Conservation (phyloP, 441 rosid species). For the Erodium chrysanthum region DNA sequence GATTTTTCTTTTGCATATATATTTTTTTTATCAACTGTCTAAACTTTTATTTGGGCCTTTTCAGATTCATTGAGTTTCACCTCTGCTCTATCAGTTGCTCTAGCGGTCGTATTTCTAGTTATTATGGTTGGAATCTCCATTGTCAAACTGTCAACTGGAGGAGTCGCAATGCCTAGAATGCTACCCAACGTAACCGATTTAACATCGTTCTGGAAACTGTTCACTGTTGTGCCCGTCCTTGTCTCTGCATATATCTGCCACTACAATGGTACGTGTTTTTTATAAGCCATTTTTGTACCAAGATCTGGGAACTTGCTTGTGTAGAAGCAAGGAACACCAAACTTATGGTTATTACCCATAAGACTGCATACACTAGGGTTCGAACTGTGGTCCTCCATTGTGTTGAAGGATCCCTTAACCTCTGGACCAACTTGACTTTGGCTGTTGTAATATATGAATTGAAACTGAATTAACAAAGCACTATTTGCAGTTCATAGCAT, state of each 20-base stretch:
- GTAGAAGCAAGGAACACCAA: too few relatives aligned
- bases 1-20: too few relatives aligned
- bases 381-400: too few relatives aligned
- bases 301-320: too few relatives aligned
- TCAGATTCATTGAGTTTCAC: constrained; percentile 26
- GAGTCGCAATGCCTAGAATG: constrained; percentile 19
- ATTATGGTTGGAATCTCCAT: constrained; percentile 19
- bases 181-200: constrained; percentile 18
- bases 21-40: too few relatives aligned
- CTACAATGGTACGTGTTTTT: constrained; percentile 21
- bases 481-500: constrained; percentile 79
- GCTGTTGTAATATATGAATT: not conserved
- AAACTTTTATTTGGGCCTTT: too few relatives aligned
- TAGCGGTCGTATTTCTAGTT: constrained; percentile 21
- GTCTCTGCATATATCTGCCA: constrained; percentile 25
- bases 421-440: too few relatives aligned
- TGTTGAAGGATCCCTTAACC: too few relatives aligned
- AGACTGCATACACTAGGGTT: too few relatives aligned
- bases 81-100: constrained; percentile 24
- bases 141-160: constrained; percentile 15
- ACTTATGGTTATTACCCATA: too few relatives aligned
- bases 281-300: too few relatives aligned
- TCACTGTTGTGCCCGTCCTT: constrained; percentile 21
- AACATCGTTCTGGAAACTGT: constrained; percentile 22
- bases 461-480: constrained; percentile 3